phyloP scores from a whole-genome alignment of 805 yeast genomes.

The Spathaspora boniae region DNA sequence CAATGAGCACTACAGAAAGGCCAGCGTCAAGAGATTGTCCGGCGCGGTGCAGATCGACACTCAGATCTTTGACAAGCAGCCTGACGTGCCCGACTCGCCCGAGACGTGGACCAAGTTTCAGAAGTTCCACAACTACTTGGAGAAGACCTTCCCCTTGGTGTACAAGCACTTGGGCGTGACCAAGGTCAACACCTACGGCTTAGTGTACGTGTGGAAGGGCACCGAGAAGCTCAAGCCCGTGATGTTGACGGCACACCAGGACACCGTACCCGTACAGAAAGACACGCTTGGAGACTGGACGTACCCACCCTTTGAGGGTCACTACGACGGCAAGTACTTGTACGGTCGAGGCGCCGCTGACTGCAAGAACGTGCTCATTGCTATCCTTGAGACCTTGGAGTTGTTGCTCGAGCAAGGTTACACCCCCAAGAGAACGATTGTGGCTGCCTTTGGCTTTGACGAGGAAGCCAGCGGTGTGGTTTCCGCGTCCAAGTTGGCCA shows the following conservation, averaged over 20 bases:
- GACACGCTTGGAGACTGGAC: constrained; percentile 59
- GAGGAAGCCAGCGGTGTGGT: constrained; percentile 66
- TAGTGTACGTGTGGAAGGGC: constrained; percentile 64
- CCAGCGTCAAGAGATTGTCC: constrained; percentile 43
- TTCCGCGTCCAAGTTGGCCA: constrained; percentile 57
- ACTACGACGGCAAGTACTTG: constrained; percentile 59
- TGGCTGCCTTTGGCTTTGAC: constrained; percentile 72
- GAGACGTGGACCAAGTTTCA: constrained; percentile 43
- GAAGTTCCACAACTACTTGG: constrained; percentile 51
- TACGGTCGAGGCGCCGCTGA: constrained; percentile 82
- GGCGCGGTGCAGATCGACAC: constrained; percentile 68
- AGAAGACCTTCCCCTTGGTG: constrained; percentile 51
- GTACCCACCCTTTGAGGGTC: constrained; percentile 57
- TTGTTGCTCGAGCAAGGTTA: constrained; percentile 50
- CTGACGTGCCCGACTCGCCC: constrained; percentile 50
- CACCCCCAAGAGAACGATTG: constrained; percentile 56
- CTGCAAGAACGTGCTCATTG: constrained; percentile 67
- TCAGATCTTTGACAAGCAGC: constrained; percentile 51
- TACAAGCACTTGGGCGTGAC: constrained; percentile 48
- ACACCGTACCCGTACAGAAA: constrained; percentile 72
- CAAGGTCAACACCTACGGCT: constrained; percentile 58
- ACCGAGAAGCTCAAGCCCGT: constrained; percentile 57
- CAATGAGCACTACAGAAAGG: constrained; percentile 21
- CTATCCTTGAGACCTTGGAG: constrained; percentile 64
- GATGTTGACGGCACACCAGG: constrained; percentile 71